Percentiles rank a stretch among this genome's conserved stretches.
phyloP scores from a whole-genome alignment of 805 yeast species.

The Ogataea saltuana region DNA sequence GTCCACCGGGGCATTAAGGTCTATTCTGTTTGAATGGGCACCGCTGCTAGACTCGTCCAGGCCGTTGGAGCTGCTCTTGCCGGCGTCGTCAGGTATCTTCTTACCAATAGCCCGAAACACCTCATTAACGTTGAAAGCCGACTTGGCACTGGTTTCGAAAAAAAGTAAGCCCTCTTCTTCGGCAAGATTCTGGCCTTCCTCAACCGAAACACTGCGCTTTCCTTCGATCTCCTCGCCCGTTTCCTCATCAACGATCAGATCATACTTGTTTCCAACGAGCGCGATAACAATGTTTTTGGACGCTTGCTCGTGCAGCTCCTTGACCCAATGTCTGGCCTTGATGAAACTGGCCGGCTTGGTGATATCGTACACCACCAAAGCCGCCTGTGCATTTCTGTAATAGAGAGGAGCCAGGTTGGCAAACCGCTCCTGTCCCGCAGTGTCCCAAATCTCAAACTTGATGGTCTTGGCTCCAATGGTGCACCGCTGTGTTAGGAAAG shows the following conservation, averaged over 20 bases:
- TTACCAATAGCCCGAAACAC: conserved; percentile 89
- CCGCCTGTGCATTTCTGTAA: conserved; percentile 96
- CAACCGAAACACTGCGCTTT: conserved; percentile 74
- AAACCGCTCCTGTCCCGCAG: conserved; percentile 97
- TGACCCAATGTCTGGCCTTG: conserved; percentile 98
- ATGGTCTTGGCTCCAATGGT: conserved; percentile 82
- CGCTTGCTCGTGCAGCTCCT: conserved; percentile 93
- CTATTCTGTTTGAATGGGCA: conserved; percentile 34
- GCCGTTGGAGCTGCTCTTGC: conserved; percentile 19
- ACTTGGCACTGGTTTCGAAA: conserved; percentile 93
- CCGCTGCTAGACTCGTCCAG: conserved; percentile 17
- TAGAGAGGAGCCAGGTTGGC: conserved; percentile 97
- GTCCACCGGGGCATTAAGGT: conserved; percentile 38
- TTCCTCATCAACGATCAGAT: conserved; percentile 58
- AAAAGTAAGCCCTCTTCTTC: conserved; percentile 88
- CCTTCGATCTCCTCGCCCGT: conserved; percentile 50
- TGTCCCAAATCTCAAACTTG: conserved; percentile 94
- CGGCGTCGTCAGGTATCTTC: conserved; percentile 60
- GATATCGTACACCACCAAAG: conserved; percentile 91
- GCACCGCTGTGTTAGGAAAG: conserved; percentile 92
- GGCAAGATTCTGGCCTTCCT: conserved; percentile 86
- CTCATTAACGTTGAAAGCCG: conserved; percentile 84
- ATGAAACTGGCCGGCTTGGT: conserved; percentile 93
- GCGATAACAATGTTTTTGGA: conserved; percentile 91
- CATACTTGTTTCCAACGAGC: conserved; percentile 89